Evolutionary conservation across 148 eudicot species (phyloP).

Genomic region (Nyssa sinensis): DNA sequence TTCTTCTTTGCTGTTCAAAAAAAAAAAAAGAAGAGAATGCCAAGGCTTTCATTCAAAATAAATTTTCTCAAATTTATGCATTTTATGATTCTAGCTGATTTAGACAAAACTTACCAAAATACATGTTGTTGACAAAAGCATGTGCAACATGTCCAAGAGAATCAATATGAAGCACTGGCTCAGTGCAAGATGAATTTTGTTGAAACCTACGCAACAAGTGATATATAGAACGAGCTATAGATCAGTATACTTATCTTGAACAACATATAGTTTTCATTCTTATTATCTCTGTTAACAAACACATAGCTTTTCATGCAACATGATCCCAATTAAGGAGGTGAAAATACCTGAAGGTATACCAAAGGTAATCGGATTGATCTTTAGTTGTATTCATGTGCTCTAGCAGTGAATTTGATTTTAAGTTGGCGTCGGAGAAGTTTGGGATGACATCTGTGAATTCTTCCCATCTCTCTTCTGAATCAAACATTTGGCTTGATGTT

Average conservation of each 20-base stretch:
- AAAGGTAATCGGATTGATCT: constrained; percentile 54
- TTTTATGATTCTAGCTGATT: too few species aligned
- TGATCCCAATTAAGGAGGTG: not conserved
- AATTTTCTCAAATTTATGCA: too few species aligned
- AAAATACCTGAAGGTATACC: constrained; percentile 45
- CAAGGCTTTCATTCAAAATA: too few species aligned
- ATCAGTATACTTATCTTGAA: too few species aligned
- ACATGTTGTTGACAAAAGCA: constrained; percentile 33
- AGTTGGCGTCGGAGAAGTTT: constrained; percentile 26
- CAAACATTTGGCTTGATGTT: constrained; percentile 16
- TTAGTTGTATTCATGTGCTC: constrained; percentile 52
- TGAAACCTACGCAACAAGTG: constrained; percentile 26
- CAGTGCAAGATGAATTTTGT: constrained; percentile 25
- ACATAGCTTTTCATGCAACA: too few species aligned
- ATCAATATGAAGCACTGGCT: constrained; percentile 30
- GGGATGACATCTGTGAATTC: constrained; percentile 33
- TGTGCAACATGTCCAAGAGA: constrained; percentile 35
- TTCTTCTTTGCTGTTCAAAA: too few species aligned
- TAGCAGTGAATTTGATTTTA: constrained; percentile 33
- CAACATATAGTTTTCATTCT: too few species aligned
- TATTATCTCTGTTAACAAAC: too few species aligned
- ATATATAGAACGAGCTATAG: not conserved
- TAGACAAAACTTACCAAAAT: constrained; percentile 31
- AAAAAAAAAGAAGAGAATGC: too few species aligned
- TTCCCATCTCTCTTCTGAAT: constrained; percentile 37